Conservation (phyloP, 257 asterid genomes). For the Solanum dulcamara region DNA sequence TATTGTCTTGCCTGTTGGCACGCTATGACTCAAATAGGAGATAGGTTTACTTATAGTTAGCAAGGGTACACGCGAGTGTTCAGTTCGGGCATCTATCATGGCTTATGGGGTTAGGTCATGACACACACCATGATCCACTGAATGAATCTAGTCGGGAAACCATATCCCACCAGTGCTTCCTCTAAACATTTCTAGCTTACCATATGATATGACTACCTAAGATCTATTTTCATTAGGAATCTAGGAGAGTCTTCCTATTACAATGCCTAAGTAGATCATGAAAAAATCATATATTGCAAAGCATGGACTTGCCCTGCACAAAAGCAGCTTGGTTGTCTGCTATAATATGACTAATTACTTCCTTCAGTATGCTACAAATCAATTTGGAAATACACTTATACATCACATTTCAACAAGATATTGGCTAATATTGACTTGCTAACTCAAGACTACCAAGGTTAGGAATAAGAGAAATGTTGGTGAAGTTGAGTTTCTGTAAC, state of each 20-base stretch:
- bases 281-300: too few species aligned
- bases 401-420: neutral
- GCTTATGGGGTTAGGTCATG: too few species aligned
- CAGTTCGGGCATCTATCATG: too few species aligned
- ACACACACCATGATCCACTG: neutral
- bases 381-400: neutral
- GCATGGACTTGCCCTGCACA: neutral
- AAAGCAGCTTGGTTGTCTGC: neutral
- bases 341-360: neutral
- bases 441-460: neutral
- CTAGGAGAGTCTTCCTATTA: neutral
- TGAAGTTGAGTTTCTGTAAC: neutral
- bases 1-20: too few species aligned
- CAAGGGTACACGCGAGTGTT: too few species aligned
- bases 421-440: neutral
- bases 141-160: neutral
- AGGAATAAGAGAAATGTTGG: neutral
- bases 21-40: too few species aligned
- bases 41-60: too few species aligned
- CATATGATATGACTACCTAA: neutral
- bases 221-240: neutral
- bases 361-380: neutral
- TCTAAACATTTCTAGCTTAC: neutral
- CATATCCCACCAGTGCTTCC: neutral
- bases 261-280: neutral